Conservation (phyloP, 768 basidiomycete species). For the Tremella yokohamensis region DNA sequence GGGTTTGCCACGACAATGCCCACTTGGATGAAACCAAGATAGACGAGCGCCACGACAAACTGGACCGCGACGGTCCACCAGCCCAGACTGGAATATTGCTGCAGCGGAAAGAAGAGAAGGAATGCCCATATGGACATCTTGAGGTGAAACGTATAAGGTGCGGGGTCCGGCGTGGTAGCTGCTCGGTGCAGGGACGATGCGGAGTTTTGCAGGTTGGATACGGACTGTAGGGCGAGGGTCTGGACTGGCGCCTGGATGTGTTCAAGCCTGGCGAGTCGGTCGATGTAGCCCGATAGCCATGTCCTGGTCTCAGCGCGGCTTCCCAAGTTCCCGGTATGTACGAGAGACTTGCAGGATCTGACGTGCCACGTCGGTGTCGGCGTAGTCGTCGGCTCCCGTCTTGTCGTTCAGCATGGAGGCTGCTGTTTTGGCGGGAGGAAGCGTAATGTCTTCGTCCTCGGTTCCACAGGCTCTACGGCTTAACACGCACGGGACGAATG, state of each 20-base stretch:
- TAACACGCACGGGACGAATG: background rate
- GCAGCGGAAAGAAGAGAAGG: constrained; percentile 73
- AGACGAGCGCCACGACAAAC: constrained; percentile 65
- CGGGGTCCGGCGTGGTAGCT: constrained; percentile 45
- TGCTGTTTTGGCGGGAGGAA: background rate
- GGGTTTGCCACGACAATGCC: constrained; percentile 47
- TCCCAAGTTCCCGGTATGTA: background rate
- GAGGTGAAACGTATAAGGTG: constrained; percentile 45
- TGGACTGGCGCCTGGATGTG: background rate
- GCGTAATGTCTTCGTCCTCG: background rate
- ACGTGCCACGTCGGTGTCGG: constrained; percentile 54
- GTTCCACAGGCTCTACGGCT: background rate
- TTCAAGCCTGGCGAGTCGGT: constrained; percentile 17
- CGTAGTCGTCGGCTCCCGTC: too few species aligned
- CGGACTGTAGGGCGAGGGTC: constrained; percentile 3
- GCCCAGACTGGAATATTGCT: constrained; percentile 62
- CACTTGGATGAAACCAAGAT: constrained; percentile 70
- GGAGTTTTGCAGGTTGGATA: constrained; percentile 38
- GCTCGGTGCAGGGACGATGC: constrained; percentile 45
- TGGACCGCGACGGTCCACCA: constrained; percentile 69
- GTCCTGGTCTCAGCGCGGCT: constrained; percentile 15
- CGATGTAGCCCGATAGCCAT: constrained; percentile 39
- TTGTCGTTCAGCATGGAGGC: too few species aligned
- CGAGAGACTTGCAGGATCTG: constrained; percentile 40
- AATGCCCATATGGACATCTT: constrained; percentile 53